Evolutionary conservation across 2,329 filamentous ascomycete species (phyloP), one percentile per base, ranked within the genome.

Genomic region (Cladobotryum mycophilum): DNA sequence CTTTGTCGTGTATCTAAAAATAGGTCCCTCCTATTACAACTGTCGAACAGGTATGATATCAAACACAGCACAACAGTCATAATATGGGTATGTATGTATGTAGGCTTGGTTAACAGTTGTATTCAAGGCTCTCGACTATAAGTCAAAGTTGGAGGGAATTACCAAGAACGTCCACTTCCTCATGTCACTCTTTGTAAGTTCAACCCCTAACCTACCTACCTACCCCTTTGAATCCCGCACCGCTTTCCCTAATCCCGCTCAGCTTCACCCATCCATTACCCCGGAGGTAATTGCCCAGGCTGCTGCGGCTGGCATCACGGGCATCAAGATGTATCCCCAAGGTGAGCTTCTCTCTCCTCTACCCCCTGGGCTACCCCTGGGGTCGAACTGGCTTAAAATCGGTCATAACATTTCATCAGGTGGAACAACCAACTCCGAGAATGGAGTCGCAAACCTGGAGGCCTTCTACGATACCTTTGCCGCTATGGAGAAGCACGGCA

Each of bases 401-500:
- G 45, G 45, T 63, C 49, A 45, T 43, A 14, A 6, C 33, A 3
- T 30, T 15, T 18, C n/a, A 4, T 17, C 15, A 70, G 79, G 81
- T 9, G 79, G 81, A 3, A 86, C 82, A 2, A 86, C 82, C 44
- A 85, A 85, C 67, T 84, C 81, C 18, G 76, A 79, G 44, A 81
- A 79, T 22, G 88, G 88, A 12, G 86, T 91, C 20, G 72, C 86
- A 14, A 79, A 82, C 51, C 81, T 88, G 61, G 81, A 83, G 53
- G 70, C 76, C 33, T 92, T 89, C 70, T 86, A 87, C 64, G 80
- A 82, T 6, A 87, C 92, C 13, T 95, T 97, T 64, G 80, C 78
- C n/a, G 87, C 88, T 57, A 96, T 97, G 91, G 86, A 96, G 65
- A 73, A 84, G 53, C 81, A 90, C 58, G 83, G 85, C 58, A 75